Evolutionary conservation across 2,329 filamentous ascomycete species (phyloP).

Genomic region (Raffaelea albimanens): DNA sequence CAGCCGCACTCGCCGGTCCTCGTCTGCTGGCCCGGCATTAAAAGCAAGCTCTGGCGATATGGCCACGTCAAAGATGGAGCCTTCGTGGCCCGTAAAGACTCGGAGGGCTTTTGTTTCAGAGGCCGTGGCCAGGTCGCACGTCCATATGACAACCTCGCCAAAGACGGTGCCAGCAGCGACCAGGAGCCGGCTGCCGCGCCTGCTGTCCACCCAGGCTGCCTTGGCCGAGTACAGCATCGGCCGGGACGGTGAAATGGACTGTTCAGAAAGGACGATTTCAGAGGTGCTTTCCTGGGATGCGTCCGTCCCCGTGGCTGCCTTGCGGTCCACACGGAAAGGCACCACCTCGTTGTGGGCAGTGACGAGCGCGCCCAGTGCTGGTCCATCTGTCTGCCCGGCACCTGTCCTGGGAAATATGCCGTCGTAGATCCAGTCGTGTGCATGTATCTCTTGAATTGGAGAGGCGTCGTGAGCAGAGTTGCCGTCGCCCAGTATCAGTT

Average conservation of each 20-base stretch:
- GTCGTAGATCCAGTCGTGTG: slow-evolving; percentile 72
- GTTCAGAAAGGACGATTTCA: no score
- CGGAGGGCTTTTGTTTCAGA: slow-evolving; percentile 32
- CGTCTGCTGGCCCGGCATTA: slow-evolving; percentile 25
- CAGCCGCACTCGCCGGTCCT: slow-evolving; percentile 24
- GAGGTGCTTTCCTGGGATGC: no score
- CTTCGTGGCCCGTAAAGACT: slow-evolving; percentile 65
- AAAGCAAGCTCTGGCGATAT: slow-evolving; percentile 51
- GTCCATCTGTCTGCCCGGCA: not conserved
- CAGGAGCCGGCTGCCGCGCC: slow-evolving; percentile 41
- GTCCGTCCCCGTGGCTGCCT: no score
- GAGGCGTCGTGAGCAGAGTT: slow-evolving; percentile 6
- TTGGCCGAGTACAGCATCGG: slow-evolving; percentile 85
- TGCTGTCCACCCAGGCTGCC: slow-evolving; percentile 48
- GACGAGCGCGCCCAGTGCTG: slow-evolving; percentile 46
- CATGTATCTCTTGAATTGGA: slow-evolving; percentile 29
- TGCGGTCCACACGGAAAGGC: slow-evolving; percentile 26
- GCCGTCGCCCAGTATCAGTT: slow-evolving; percentile 24
- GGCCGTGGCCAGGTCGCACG: slow-evolving; percentile 34
- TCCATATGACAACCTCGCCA: slow-evolving; percentile 89
- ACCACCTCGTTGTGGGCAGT: slow-evolving; percentile 84
- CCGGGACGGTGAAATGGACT: slow-evolving; percentile 53
- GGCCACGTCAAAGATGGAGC: slow-evolving; percentile 83
- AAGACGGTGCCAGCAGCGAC: slow-evolving; percentile 88
- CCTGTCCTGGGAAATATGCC: slow-evolving; percentile 39